These are phyloP conservation scores for Serendipita vermifera DNA, from an alignment of 768 basidiomycete genomes.

Conservation along the genomic window DNA sequence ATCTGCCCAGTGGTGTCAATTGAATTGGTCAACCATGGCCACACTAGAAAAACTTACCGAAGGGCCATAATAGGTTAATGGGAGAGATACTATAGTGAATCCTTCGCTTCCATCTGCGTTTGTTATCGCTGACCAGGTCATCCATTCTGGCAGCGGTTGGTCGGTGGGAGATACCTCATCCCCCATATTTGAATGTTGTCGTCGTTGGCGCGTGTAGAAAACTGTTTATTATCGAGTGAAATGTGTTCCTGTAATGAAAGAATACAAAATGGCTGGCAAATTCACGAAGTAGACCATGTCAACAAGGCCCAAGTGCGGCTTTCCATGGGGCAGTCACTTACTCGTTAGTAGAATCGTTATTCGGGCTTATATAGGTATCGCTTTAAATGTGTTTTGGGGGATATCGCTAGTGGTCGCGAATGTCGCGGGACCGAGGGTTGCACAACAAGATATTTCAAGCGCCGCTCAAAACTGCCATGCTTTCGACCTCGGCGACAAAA, in stretches of 20 bases:
- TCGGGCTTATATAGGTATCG: neutral
- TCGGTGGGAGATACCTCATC: neutral
- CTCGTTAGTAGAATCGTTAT: neutral
- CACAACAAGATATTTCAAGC: neutral
- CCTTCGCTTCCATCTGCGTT: neutral
- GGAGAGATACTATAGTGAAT: neutral
- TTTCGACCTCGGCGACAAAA: neutral
- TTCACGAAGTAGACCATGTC: neutral
- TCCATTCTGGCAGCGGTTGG: neutral
- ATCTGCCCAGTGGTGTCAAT: neutral
- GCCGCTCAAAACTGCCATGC: neutral
- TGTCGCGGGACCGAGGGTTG: neutral
- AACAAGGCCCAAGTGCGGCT: neutral
- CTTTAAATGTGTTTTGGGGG: neutral
- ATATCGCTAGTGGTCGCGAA: neutral
- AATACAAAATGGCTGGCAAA: neutral
- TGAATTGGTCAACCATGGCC: neutral
- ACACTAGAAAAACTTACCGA: slow-evolving; percentile 4
- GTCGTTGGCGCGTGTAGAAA: neutral
- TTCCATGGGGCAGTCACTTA: neutral
- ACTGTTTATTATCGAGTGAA: neutral
- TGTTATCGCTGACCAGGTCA: neutral
- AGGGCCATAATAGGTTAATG: slow-evolving; percentile 1
- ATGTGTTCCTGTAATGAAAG: neutral
- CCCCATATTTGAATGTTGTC: neutral